Evolutionary conservation across 768 basidiomycete genomes (phyloP).

Genomic region (Mycena latifolia): DNA sequence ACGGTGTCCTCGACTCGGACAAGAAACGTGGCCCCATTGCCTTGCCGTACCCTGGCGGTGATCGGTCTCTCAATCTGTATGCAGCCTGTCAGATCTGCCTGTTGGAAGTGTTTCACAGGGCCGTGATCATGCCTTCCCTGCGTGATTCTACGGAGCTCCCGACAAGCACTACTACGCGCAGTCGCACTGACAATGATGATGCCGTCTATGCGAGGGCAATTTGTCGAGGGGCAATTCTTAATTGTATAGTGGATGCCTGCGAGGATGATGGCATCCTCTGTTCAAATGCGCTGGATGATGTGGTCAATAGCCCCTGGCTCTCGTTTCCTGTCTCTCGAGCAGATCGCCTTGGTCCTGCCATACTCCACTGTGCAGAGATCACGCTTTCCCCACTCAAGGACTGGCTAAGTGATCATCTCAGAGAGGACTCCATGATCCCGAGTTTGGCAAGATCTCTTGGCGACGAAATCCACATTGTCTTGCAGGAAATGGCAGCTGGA

Average conservation of each 20-base stretch:
- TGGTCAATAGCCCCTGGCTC: conserved; percentile 3
- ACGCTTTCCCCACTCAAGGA: neutral
- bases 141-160: neutral
- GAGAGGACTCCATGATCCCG: neutral
- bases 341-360: neutral
- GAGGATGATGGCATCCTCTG: conserved; percentile 3
- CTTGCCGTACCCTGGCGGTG: neutral
- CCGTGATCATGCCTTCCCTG: neutral
- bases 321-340: neutral
- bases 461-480: neutral
- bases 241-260: neutral
- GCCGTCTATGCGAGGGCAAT: neutral
- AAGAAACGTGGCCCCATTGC: neutral
- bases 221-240: conserved; percentile 1
- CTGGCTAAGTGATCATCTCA: neutral
- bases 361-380: neutral
- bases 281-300: neutral
- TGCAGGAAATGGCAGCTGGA: conserved; percentile 2
- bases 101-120: neutral
- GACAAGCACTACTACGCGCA: too few relatives aligned
- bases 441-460: neutral
- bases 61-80: neutral
- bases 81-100: conserved; percentile 1
- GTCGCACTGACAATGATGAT: neutral
- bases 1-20: neutral